These are phyloP conservation scores for Arctostaphylos glauca DNA, from an alignment of 148 eudicot species.

Conservation along the genomic window DNA sequence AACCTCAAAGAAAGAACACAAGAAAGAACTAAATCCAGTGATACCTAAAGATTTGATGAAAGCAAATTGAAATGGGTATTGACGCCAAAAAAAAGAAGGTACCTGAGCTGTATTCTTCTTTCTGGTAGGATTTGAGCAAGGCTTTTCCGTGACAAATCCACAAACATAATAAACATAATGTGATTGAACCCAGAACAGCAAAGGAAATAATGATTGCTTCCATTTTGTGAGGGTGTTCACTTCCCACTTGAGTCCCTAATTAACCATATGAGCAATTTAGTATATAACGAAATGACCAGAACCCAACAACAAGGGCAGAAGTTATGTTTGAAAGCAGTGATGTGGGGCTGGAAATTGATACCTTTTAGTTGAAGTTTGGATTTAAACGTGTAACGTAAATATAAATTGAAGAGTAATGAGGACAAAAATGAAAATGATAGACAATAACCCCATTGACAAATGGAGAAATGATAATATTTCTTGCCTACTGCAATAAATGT, in stretches of 20 bases:
- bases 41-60: neutral
- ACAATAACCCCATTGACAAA: neutral
- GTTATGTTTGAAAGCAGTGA: neutral
- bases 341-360: neutral
- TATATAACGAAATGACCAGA: neutral
- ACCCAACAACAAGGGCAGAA: neutral
- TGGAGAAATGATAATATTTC: neutral
- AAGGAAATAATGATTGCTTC: conserved; percentile 41
- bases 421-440: neutral
- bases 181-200: conserved; percentile 38
- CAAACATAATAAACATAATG: conserved; percentile 34
- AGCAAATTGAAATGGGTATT: neutral
- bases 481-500: conserved; percentile 8
- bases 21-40: neutral
- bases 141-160: conserved; percentile 48
- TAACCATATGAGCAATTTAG: conserved; percentile 16
- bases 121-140: conserved; percentile 34
- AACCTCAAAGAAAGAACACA: neutral
- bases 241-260: conserved; percentile 36
- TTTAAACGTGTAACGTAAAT: neutral
- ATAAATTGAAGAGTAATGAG: neutral
- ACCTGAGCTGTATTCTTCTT: conserved; percentile 37
- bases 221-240: conserved; percentile 24
- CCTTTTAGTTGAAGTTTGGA: neutral
- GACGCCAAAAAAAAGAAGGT: neutral